A percentile compares a stretch with the other conserved stretches of the same genome.
These are phyloP conservation scores for Ogataea saltuana DNA, from an alignment of 805 yeast genomes.

Conservation along the genomic window DNA sequence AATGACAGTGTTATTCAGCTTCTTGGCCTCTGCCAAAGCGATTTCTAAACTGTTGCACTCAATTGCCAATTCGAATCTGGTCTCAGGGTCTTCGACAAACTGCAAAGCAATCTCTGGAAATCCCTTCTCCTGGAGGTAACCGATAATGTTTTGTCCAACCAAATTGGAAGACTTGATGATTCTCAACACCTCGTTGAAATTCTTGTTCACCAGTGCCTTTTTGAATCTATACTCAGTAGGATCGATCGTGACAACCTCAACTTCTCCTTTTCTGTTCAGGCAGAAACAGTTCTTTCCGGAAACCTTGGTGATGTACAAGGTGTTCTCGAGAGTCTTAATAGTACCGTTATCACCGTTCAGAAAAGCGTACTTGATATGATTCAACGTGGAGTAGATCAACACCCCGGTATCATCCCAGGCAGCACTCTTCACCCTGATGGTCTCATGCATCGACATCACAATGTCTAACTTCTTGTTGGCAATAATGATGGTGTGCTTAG, in stretches of 20 bases:
- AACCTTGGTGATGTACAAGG: slow-evolving; percentile 78
- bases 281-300: slow-evolving; percentile 73
- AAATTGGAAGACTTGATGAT: slow-evolving; percentile 84
- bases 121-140: slow-evolving; percentile 91
- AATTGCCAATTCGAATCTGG: slow-evolving; percentile 91
- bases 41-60: slow-evolving; percentile 87
- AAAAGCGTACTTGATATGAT: slow-evolving; percentile 91
- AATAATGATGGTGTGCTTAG: slow-evolving; percentile 90
- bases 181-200: slow-evolving; percentile 88
- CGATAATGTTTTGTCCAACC: slow-evolving; percentile 96
- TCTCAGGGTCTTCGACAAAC: slow-evolving; percentile 94
- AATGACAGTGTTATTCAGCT: slow-evolving; percentile 60
- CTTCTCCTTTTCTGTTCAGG: slow-evolving; percentile 81
- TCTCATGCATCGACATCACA: slow-evolving; percentile 87
- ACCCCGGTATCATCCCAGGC: slow-evolving; percentile 97
- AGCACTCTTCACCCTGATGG: slow-evolving; percentile 94
- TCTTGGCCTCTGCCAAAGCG: slow-evolving; percentile 87
- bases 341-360: slow-evolving; percentile 95
- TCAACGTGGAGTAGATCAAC: slow-evolving; percentile 87
- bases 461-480: slow-evolving; percentile 77
- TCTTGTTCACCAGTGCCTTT: slow-evolving; percentile 84
- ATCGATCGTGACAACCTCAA: slow-evolving; percentile 76
- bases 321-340: slow-evolving; percentile 86
- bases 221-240: slow-evolving; percentile 98
- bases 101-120: slow-evolving; percentile 97